These are phyloP conservation scores for Xylaria sp. DNA, from an alignment of 2,329 filamentous ascomycete genomes.

Conservation along the genomic window DNA sequence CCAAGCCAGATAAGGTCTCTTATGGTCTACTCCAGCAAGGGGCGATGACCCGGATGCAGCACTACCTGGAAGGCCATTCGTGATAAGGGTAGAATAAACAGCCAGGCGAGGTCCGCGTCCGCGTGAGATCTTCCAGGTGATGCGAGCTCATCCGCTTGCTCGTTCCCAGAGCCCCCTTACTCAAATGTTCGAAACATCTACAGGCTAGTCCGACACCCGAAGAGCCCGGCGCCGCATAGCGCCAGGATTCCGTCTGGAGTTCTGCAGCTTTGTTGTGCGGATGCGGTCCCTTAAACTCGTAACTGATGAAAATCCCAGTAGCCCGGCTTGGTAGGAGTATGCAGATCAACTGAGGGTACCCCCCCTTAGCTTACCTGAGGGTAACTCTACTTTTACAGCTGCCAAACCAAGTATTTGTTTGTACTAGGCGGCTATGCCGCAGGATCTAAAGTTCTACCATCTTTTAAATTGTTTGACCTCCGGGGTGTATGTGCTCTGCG, in stretches of 20 bases:
- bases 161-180: conserved; percentile 78
- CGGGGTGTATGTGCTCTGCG: no score
- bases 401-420: no score
- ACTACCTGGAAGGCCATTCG: conserved; percentile 75
- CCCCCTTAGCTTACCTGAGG: no score
- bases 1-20: conserved; percentile 75
- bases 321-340: neutral
- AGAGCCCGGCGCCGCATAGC: conserved; percentile 69
- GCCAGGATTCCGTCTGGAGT: conserved; percentile 62
- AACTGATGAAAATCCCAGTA: neutral
- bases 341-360: no score
- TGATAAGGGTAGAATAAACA: conserved; percentile 81
- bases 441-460: no score
- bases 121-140: conserved; percentile 76
- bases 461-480: no score
- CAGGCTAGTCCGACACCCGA: conserved; percentile 62
- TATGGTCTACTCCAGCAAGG: conserved; percentile 75
- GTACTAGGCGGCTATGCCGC: no score
- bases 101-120: conserved; percentile 85
- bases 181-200: conserved; percentile 77
- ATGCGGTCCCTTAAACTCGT: neutral
- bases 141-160: conserved; percentile 76
- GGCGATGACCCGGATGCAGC: conserved; percentile 81
- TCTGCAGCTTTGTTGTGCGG: conserved; percentile 50
- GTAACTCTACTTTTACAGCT: no score